Conservation (phyloP, 495 filamentous ascomycete genomes). For the Hypoxylon subgilvum region DNA sequence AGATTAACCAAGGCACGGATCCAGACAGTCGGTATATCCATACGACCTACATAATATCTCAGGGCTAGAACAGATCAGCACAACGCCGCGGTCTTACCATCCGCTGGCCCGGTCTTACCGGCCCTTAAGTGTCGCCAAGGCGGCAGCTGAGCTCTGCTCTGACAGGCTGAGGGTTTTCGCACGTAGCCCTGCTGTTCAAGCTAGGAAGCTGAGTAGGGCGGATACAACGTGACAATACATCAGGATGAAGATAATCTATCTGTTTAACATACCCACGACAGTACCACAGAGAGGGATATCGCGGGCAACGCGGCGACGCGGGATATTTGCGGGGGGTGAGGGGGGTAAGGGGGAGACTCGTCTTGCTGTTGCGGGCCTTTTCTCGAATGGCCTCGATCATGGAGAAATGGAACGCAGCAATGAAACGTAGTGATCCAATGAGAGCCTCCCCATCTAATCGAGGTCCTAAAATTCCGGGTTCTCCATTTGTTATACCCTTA, state of each 20-base stretch:
- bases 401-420: conserved; percentile 32
- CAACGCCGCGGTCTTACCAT: conserved; percentile 3
- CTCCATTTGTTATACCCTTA: conserved; percentile 27
- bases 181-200: conserved; percentile 16
- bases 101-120: conserved; percentile 22
- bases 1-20: background rate
- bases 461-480: conserved; percentile 13
- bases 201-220: conserved; percentile 22
- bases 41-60: background rate
- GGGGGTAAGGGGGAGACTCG: conserved; percentile 26
- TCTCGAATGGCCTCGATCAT: conserved; percentile 27
- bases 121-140: conserved; percentile 15
- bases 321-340: too few relatives aligned
- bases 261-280: background rate
- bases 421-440: conserved; percentile 25
- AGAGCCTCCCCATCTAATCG: background rate
- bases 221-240: background rate
- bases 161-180: conserved; percentile 9
- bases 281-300: conserved; percentile 9
- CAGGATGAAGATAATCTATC: conserved; percentile 4
- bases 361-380: conserved; percentile 21
- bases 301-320: conserved; percentile 23
- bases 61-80: background rate
- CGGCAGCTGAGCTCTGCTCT: conserved; percentile 24
- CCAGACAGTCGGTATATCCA: conserved; percentile 1